Conservation (phyloP, 2,329 filamentous ascomycete genomes). For the Colletotrichum ledebouriae region DNA sequence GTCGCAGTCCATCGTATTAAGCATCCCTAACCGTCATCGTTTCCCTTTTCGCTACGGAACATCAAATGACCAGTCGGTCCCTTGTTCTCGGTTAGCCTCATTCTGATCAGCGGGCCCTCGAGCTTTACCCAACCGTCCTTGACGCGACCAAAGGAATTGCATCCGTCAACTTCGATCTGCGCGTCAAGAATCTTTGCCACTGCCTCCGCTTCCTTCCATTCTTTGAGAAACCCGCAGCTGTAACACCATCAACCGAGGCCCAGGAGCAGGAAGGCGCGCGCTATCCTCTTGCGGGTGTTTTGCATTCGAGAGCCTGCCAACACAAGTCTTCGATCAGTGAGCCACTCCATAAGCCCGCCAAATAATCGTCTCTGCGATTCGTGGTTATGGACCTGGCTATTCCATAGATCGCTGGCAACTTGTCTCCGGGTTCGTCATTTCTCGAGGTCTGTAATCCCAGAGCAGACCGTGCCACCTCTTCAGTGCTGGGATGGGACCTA, state of each 20-base stretch:
- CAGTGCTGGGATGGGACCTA: background rate
- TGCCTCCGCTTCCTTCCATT: background rate
- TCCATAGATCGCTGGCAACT: conserved; percentile 49
- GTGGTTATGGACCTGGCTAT: conserved; percentile 46
- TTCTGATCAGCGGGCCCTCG: conserved; percentile 28
- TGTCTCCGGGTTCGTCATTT: conserved; percentile 46
- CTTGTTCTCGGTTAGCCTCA: conserved; percentile 25
- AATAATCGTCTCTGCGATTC: conserved; percentile 45
- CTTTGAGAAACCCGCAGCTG: background rate
- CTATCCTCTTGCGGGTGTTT: background rate
- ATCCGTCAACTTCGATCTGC: conserved; percentile 30
- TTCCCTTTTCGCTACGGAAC: conserved; percentile 12
- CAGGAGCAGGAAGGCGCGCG: conserved; percentile 39
- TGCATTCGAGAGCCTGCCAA: conserved; percentile 27
- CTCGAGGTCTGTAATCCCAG: conserved; percentile 18
- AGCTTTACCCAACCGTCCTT: conserved; percentile 35
- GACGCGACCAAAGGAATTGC: conserved; percentile 36
- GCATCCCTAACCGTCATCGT: background rate
- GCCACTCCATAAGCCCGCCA: conserved; percentile 48
- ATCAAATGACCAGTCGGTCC: conserved; percentile 17
- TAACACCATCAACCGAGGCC: conserved; percentile 17
- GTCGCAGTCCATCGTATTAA: conserved; percentile 11
- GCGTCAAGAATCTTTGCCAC: conserved; percentile 24
- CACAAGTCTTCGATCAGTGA: conserved; percentile 20
- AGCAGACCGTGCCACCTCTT: conserved; percentile 13